phyloP scores from a whole-genome alignment of 2,329 filamentous ascomycete species.

The Aspergillus bombycis region DNA sequence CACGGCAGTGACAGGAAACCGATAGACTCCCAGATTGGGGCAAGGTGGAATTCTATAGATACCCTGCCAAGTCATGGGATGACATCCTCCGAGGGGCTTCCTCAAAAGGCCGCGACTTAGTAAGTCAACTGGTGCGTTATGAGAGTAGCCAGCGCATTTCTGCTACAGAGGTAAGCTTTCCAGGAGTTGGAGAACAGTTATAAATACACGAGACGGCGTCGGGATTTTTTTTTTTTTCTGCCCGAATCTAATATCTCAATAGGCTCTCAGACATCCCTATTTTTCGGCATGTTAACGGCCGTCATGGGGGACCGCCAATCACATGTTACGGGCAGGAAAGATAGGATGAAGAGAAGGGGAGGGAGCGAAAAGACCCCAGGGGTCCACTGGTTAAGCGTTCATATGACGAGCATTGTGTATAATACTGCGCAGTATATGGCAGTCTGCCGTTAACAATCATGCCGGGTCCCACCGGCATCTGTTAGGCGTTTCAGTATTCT shows the following conservation, averaged over 20 bases:
- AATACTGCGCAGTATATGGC: background rate
- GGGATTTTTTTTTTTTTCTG: background rate
- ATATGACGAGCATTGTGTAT: conserved; percentile 4
- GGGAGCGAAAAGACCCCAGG: background rate
- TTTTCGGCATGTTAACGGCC: conserved; percentile 23
- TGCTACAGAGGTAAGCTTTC: conserved; percentile 61
- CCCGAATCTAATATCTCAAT: conserved; percentile 2
- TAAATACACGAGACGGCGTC: background rate
- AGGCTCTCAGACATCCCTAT: conserved; percentile 46
- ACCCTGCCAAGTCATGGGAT: conserved; percentile 69
- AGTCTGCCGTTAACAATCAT: conserved; percentile 2
- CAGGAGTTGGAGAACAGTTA: background rate
- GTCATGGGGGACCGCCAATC: background rate
- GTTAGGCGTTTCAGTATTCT: conserved; percentile 16
- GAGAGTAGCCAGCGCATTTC: conserved; percentile 69
- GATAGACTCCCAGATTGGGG: conserved; percentile 79
- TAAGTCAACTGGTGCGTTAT: conserved; percentile 70
- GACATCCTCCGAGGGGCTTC: conserved; percentile 67
- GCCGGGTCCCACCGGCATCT: conserved; percentile 3
- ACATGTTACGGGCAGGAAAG: background rate
- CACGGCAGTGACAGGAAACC: conserved; percentile 33
- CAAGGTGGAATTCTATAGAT: conserved; percentile 77
- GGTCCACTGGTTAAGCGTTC: background rate
- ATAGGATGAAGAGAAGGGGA: background rate
- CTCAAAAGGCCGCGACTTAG: conserved; percentile 64